These are phyloP conservation scores for Penicillium psychrosexuale DNA, from an alignment of 2,329 filamentous ascomycete species.

Conservation along the genomic window DNA sequence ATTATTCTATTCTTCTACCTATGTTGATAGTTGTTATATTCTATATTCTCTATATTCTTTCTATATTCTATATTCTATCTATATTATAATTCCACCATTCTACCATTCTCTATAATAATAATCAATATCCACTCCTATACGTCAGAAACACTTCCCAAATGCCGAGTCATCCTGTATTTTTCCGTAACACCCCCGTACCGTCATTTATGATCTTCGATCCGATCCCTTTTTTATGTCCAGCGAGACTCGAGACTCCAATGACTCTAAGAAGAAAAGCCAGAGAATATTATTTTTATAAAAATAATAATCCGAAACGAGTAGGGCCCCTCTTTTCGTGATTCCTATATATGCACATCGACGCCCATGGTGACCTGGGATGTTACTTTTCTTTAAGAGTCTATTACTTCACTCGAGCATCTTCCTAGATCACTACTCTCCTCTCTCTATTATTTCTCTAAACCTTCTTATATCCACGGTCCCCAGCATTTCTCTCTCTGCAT, in stretches of 20 bases:
- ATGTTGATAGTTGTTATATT: no score
- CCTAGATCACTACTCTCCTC: not conserved
- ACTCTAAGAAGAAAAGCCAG: not conserved
- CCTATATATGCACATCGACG: conserved; percentile 4
- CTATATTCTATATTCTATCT: no score
- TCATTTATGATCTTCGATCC: not conserved
- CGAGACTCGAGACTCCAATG: not conserved
- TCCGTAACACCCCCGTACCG: not conserved
- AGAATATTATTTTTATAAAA: not conserved
- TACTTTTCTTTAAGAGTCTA: not conserved
- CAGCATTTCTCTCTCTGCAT: not conserved
- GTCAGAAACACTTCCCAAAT: conserved; percentile 11
- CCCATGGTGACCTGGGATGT: not conserved
- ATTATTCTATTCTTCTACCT: no score
- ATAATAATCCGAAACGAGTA: conserved; percentile 6
- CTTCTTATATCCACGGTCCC: not conserved
- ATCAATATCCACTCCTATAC: conserved; percentile 16
- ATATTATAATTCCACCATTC: no score
- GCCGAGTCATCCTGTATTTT: conserved; percentile 16
- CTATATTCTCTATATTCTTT: no score
- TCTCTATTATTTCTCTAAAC: not conserved
- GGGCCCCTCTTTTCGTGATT: not conserved
- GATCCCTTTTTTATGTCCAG: not conserved
- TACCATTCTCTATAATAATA: no score
- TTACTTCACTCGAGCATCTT: not conserved